A percentile compares a stretch with the other conserved stretches of the same genome.
These are phyloP conservation scores for Simplicillium sp. DNA, from an alignment of 2,329 filamentous ascomycete genomes.

Conservation along the genomic window DNA sequence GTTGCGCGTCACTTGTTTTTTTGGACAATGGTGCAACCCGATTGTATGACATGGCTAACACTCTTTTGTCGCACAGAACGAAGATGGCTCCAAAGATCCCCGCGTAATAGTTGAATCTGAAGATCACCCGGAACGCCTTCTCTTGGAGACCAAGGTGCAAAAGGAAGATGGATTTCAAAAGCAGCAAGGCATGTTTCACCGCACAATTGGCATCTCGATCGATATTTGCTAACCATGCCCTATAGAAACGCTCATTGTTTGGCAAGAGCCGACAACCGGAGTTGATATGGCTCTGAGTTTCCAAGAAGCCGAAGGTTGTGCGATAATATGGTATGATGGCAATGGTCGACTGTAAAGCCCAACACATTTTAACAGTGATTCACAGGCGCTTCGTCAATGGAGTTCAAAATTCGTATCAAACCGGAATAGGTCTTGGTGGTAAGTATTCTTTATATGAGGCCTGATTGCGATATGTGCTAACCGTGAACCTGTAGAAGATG, in stretches of 20 bases:
- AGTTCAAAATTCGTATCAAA: slow-evolving; percentile 65
- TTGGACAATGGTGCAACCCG: too few species aligned
- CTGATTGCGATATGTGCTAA: slow-evolving; percentile 14
- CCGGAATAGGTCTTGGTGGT: slow-evolving; percentile 54
- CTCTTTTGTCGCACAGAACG: slow-evolving; percentile 29
- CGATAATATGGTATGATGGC: slow-evolving; percentile 68
- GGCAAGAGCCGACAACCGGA: slow-evolving; percentile 77
- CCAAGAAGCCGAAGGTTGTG: slow-evolving; percentile 91
- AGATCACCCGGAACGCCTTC: slow-evolving; percentile 72
- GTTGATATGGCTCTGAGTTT: slow-evolving; percentile 98
- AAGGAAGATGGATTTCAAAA: slow-evolving; percentile 97
- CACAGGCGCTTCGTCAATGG: slow-evolving; percentile 82
- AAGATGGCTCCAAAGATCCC: slow-evolving; percentile 65
- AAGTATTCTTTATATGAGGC: slow-evolving; percentile 15
- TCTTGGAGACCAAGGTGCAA: slow-evolving; percentile 82
- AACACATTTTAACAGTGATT: slow-evolving; percentile 3
- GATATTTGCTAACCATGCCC: slow-evolving; percentile 16
- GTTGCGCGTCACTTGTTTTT: not conserved
- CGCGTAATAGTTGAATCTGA: slow-evolving; percentile 89
- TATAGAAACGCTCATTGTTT: slow-evolving; percentile 91
- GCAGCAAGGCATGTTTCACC: slow-evolving; percentile 66
- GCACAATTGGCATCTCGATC: slow-evolving; percentile 2
- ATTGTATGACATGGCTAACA: not conserved
- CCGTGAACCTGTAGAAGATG: slow-evolving; percentile 53
- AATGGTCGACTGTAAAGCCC: too few species aligned